Conservation (phyloP, 345 rosid genomes). For the Rhizophora apiculata region DNA sequence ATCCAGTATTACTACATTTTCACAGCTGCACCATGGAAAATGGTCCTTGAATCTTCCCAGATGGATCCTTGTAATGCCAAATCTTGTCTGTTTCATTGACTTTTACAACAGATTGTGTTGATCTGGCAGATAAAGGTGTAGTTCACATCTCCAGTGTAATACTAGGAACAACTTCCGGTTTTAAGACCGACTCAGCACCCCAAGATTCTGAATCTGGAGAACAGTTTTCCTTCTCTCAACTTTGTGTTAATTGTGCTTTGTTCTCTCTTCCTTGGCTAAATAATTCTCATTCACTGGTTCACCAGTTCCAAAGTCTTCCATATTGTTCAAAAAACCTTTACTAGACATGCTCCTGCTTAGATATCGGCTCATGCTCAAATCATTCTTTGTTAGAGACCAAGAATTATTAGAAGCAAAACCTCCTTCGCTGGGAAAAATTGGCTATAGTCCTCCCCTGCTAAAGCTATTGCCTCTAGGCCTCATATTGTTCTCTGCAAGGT, state of each 20-base stretch:
- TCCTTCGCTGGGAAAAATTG: conserved; percentile 70
- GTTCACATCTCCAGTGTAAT: conserved; percentile 40
- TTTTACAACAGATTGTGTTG: conserved; percentile 39
- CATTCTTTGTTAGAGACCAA: conserved; percentile 61
- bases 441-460: conserved; percentile 69
- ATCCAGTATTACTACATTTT: conserved; percentile 88
- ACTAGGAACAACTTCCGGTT: conserved; percentile 46
- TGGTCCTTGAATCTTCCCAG: conserved; percentile 93
- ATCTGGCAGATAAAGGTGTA: conserved; percentile 33
- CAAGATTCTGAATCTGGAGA: conserved; percentile 42
- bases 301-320: conserved; percentile 54
- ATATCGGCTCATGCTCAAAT: conserved; percentile 53
- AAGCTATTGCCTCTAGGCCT: conserved; percentile 63
- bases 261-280: conserved; percentile 60
- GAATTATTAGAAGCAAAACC: conserved; percentile 54
- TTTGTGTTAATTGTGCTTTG: conserved; percentile 45
- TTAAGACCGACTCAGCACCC: conserved; percentile 32
- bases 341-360: conserved; percentile 56
- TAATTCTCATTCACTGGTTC: conserved; percentile 47
- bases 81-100: conserved; percentile 74
- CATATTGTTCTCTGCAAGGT: conserved; percentile 52
- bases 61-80: conserved; percentile 92
- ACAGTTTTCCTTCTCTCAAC: conserved; percentile 55
- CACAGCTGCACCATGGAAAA: conserved; percentile 90
- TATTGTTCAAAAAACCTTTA: conserved; percentile 52